Evolutionary conservation across 176 grass and related monocot species (phyloP).

Genomic region (Metroxylon sagu): DNA sequence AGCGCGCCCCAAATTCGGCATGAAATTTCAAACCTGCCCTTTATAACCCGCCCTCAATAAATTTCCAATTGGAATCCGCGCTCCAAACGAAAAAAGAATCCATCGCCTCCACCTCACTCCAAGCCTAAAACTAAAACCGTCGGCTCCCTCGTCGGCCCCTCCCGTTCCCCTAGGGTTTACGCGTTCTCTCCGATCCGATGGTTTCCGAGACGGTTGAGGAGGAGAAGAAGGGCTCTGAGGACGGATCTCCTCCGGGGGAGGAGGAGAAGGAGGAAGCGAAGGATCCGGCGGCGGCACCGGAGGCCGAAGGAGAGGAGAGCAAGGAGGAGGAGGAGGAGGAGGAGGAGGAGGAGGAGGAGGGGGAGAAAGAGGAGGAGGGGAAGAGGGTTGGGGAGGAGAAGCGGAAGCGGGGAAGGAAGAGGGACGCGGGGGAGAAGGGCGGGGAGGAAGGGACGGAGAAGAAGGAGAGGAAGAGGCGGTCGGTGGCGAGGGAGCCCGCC

Average conservation of each 20-base stretch:
- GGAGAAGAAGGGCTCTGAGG: background rate
- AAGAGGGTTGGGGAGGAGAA: conserved; percentile 5
- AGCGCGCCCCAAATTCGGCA: background rate
- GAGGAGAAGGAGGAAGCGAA: background rate
- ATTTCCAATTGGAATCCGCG: conserved; percentile 5
- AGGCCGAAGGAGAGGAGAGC: background rate
- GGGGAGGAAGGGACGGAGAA: conserved; percentile 27
- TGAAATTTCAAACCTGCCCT: background rate
- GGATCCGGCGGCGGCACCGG: conserved; percentile 18
- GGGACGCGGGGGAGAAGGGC: conserved; percentile 14
- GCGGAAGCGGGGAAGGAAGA: conserved; percentile 6
- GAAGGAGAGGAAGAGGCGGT: conserved; percentile 24
- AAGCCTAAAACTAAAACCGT: too few species aligned
- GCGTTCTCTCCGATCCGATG: background rate
- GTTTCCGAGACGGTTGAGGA: background rate
- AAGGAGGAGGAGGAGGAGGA: background rate
- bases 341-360: background rate
- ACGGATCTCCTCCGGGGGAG: background rate
- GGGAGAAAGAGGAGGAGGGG: background rate
- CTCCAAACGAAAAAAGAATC: too few species aligned
- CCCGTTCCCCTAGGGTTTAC: too few species aligned
- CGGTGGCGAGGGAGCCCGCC: background rate
- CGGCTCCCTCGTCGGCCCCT: too few species aligned
- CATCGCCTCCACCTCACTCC: too few species aligned
- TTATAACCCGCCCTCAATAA: background rate